Evolutionary conservation across 805 yeast species (phyloP).

Genomic region (Candida sithepensis): DNA sequence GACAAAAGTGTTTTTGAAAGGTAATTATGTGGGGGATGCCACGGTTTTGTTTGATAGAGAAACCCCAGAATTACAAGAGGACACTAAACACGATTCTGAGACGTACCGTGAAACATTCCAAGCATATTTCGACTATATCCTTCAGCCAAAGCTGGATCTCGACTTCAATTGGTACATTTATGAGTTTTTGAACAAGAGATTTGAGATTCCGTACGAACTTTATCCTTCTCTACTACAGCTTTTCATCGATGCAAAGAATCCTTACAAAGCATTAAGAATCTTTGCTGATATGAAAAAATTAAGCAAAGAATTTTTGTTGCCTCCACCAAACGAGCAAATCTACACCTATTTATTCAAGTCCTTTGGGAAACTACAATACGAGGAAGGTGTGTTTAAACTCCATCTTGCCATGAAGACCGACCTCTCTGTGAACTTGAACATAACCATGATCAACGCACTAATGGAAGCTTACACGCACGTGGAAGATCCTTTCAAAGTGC

Average conservation of each 20-base stretch:
- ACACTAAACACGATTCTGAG: constrained; percentile 13
- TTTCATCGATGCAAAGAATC: constrained; percentile 50
- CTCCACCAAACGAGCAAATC: constrained; percentile 52
- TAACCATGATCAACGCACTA: constrained; percentile 55
- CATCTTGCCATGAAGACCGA: constrained; percentile 67
- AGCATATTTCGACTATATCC: constrained; percentile 43
- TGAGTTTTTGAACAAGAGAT: constrained; percentile 51
- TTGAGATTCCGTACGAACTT: constrained; percentile 53
- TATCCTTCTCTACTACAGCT: constrained; percentile 57
- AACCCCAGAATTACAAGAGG: constrained; percentile 20
- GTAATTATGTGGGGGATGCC: constrained; percentile 37
- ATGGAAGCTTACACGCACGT: constrained; percentile 62
- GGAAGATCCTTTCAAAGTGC: constrained; percentile 51
- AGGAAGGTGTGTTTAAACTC: constrained; percentile 61
- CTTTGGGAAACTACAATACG: constrained; percentile 57
- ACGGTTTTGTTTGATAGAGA: constrained; percentile 41
- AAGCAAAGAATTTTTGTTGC: constrained; percentile 49
- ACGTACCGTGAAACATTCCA: constrained; percentile 19
- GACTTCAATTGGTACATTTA: constrained; percentile 60
- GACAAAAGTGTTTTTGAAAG: constrained; percentile 32
- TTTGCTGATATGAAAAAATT: constrained; percentile 58
- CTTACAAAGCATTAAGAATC: constrained; percentile 58
- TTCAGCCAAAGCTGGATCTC: constrained; percentile 32
- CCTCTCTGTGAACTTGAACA: constrained; percentile 48
- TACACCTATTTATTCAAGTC: constrained; percentile 57